Conservation (phyloP, 495 filamentous ascomycete species). For the Aspergillus ostianus region DNA sequence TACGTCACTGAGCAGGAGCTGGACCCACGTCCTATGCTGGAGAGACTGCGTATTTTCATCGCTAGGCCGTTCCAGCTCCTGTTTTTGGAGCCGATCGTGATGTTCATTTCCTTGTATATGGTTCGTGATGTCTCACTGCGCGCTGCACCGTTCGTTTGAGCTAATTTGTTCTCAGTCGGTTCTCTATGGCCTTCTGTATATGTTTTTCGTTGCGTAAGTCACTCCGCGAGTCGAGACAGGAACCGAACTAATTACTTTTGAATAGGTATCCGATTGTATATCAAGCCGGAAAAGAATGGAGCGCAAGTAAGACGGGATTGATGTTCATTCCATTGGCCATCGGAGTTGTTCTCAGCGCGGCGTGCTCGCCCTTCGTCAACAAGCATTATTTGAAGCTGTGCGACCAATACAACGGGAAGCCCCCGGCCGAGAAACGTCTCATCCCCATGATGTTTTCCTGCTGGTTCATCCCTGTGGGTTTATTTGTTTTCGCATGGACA, state of each 20-base stretch:
- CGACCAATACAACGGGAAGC: constrained; percentile 59
- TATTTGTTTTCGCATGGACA: constrained; percentile 86
- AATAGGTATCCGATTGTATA: constrained; percentile 63
- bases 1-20: constrained; percentile 75
- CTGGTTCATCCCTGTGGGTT: constrained; percentile 74
- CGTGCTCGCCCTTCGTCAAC: constrained; percentile 72
- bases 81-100: constrained; percentile 74
- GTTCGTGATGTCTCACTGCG: not conserved
- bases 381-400: constrained; percentile 67
- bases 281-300: constrained; percentile 69
- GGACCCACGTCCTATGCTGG: constrained; percentile 60
- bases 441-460: constrained; percentile 85
- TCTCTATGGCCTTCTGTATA: constrained; percentile 75
- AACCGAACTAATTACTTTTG: not conserved
- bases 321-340: constrained; percentile 79
- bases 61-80: constrained; percentile 77
- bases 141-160: not conserved
- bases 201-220: constrained; percentile 70
- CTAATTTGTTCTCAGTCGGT: constrained; percentile 39
- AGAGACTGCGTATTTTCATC: constrained; percentile 65
- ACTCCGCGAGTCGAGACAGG: not conserved
- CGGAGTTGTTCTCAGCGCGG: constrained; percentile 62
- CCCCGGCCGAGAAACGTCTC: constrained; percentile 71
- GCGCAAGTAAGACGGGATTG: constrained; percentile 67
- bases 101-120: constrained; percentile 77